phyloP scores from a whole-genome alignment of 371 early-diverging fungal species.

The Mortierella sp. region DNA sequence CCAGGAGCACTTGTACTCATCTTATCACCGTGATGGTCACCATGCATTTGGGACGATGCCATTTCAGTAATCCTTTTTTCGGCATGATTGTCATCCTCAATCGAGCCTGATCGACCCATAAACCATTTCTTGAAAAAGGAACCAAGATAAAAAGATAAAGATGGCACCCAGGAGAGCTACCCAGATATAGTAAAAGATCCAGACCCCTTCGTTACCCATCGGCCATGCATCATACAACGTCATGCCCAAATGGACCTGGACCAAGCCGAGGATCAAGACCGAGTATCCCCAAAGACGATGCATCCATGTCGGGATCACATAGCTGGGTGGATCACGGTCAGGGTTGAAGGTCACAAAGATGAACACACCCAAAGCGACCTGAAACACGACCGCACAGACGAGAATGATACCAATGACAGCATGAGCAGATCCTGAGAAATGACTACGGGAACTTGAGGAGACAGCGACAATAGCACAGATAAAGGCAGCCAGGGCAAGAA shows the following conservation, averaged over 20 bases:
- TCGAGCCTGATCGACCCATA: background rate
- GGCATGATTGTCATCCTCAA: too few relatives aligned
- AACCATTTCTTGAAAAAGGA: constrained; percentile 17
- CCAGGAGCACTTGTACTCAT: too few relatives aligned
- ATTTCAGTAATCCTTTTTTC: too few relatives aligned
- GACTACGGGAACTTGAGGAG: background rate
- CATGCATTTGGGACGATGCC: too few relatives aligned
- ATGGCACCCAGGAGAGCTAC: constrained; percentile 7
- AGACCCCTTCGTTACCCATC: constrained; percentile 18
- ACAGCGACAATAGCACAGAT: constrained; percentile 21
- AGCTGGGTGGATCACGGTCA: constrained; percentile 4
- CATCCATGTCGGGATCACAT: constrained; percentile 20
- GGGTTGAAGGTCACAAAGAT: constrained; percentile 36
- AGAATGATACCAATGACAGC: constrained; percentile 20
- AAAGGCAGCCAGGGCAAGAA: constrained; percentile 14
- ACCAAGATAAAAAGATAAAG: constrained; percentile 27
- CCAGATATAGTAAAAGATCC: constrained; percentile 22
- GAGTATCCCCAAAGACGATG: constrained; percentile 35
- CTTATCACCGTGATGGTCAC: too few relatives aligned
- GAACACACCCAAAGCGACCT: constrained; percentile 26
- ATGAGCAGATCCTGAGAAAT: constrained; percentile 7
- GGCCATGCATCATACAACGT: constrained; percentile 29
- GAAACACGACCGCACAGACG: constrained; percentile 21
- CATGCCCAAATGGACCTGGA: constrained; percentile 32
- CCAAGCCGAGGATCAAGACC: constrained; percentile 14